Conservation (phyloP, 2,329 filamentous ascomycete species). For the Colletotrichum simmondsii region DNA sequence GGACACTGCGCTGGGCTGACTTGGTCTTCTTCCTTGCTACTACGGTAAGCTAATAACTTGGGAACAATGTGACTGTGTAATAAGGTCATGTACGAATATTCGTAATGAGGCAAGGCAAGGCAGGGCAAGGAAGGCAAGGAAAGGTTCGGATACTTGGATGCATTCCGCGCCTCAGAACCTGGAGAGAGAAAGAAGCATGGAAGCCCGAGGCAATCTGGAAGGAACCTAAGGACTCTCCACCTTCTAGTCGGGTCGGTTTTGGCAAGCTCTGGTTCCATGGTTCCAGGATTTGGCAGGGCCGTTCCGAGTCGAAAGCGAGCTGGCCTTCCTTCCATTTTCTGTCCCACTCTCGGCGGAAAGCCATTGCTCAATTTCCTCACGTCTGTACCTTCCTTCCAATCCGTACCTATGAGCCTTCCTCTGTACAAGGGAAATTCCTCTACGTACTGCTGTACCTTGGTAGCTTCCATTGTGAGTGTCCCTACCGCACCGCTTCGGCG, state of each 20-base stretch:
- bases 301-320: constrained; percentile 2
- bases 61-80: neutral
- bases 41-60: too few relatives aligned
- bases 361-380: neutral
- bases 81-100: neutral
- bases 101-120: neutral
- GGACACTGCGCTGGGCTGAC: neutral
- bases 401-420: neutral
- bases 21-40: neutral
- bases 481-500: neutral
- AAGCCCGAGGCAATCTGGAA: neutral
- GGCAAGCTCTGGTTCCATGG: neutral
- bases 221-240: neutral
- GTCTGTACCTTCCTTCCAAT: too few relatives aligned
- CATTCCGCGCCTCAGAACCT: neutral
- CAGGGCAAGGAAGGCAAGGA: too few relatives aligned
- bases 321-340: neutral
- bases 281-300: neutral
- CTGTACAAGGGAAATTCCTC: too few relatives aligned
- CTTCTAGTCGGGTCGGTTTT: neutral
- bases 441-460: too few relatives aligned
- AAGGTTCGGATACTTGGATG: neutral
- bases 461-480: neutral
- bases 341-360: neutral
- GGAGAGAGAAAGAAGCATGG: neutral